Base-by-base conservation (phyloP, 2,329 filamentous ascomycete genomes). In the Aspergillus pseudoterreus region DNA sequence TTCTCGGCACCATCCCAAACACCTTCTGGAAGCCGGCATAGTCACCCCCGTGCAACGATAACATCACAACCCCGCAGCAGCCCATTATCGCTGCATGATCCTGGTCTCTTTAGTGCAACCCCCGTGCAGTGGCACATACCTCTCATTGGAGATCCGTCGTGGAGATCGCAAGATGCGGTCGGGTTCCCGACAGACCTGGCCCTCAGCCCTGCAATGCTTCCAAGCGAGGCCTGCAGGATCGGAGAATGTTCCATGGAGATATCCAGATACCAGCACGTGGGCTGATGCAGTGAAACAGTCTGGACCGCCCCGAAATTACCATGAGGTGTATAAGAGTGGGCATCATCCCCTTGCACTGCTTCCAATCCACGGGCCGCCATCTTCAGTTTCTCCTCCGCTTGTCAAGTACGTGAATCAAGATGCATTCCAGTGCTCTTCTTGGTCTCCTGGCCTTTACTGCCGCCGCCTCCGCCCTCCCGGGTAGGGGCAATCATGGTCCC, bases 401-500 rank as follows among this genome's bases (percentile, higher is more conserved):
- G 2, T 42, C 19, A 21, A 42, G n/a, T 22, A 1, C 15, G 4
- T 42, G 35, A n/a, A 17, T 24, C 47, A 54, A 22, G 19, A 63
- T 65, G 63, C 51, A 65, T 50, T 47, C 53, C 45, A 58, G 54
- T 44, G 55, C 59, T 36, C 50, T 64, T 32, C 15, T 66, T 21
- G 63, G 61, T 17, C 52, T 64, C 1, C 38, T 66, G 53, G 53
- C 57, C 53, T 62, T 67, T 42, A 59, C 60, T 9, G 58, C 55
- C 1, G 58, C 59, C 24, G 50, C 54, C 9, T 41, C 43, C 12
- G 54, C 51, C 17, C 19, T 51, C 17, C 54, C 56, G 5, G 12
- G 45, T 12, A 33, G 22, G 32, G 12, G 33, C 32, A 21, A 52
- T n/a, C 47, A 53, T n/a, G 47, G 47, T 14, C 55, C 55, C 22